phyloP scores from a whole-genome alignment of 352 stramenopile species.

The Pythium coloratum region DNA sequence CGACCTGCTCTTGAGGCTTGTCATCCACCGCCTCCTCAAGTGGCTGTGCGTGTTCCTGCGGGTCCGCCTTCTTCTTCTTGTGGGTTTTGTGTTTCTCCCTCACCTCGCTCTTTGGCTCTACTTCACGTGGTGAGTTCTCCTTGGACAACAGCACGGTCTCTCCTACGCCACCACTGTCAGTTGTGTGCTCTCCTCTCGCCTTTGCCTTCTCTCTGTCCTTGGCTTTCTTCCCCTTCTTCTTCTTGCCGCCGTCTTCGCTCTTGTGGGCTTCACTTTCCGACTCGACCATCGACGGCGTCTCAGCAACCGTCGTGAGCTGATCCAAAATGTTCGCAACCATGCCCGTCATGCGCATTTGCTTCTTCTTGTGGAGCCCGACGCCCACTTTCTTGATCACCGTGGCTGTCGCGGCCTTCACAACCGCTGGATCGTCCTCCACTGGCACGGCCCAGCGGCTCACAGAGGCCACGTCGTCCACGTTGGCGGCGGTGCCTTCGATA shows the following conservation, averaged over 20 bases:
- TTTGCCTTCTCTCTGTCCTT: slow-evolving; percentile 19
- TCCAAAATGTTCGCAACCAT: slow-evolving; percentile 70
- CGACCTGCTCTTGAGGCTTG: not conserved
- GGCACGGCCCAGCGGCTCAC: slow-evolving; percentile 51
- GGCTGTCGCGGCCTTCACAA: slow-evolving; percentile 19
- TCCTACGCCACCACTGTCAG: not conserved
- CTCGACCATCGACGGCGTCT: slow-evolving; percentile 11
- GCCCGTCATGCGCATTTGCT: slow-evolving; percentile 50
- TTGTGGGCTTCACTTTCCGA: slow-evolving; percentile 24
- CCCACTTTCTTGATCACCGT: slow-evolving; percentile 48
- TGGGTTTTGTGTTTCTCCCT: not conserved
- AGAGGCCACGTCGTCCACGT: slow-evolving; percentile 48
- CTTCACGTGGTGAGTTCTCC: not conserved
- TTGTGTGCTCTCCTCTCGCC: not conserved
- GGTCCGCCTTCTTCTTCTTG: not conserved
- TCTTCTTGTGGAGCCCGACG: slow-evolving; percentile 45
- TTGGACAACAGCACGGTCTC: not conserved
- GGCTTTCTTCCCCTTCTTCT: slow-evolving; percentile 14
- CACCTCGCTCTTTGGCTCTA: not conserved
- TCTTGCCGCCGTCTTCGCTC: slow-evolving; percentile 6
- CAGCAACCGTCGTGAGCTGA: slow-evolving; percentile 28
- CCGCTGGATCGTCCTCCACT: slow-evolving; percentile 24
- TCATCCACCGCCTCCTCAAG: not conserved
- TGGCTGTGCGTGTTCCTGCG: not conserved
- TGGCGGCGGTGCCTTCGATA: slow-evolving; percentile 70